Evolutionary conservation across 306 rosid genomes (phyloP).

Genomic region (Cucurbita pepo): DNA sequence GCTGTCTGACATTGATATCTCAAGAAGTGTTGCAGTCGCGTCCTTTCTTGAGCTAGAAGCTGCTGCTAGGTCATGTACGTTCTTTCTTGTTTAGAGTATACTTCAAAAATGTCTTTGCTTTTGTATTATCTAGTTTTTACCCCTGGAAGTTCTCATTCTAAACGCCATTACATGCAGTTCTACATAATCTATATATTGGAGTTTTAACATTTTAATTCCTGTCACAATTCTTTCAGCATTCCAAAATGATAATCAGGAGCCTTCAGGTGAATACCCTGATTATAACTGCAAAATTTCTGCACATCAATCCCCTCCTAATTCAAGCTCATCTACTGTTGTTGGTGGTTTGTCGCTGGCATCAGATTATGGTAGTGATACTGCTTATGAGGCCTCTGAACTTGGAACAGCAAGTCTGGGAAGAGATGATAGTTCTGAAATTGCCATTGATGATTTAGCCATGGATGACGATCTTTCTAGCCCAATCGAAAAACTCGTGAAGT

Average conservation of each 20-base stretch:
- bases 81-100: slow-evolving; percentile 19
- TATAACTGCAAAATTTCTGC: slow-evolving; percentile 36
- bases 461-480: slow-evolving; percentile 82
- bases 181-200: background rate
- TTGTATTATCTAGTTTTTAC: slow-evolving; percentile 2
- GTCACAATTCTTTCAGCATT: slow-evolving; percentile 41
- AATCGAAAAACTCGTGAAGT: slow-evolving; percentile 76
- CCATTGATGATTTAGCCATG: slow-evolving; percentile 59
- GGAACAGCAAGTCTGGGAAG: slow-evolving; percentile 65
- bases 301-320: slow-evolving; percentile 30
- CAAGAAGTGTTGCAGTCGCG: slow-evolving; percentile 87
- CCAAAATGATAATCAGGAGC: slow-evolving; percentile 55
- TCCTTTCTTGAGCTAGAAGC: slow-evolving; percentile 94
- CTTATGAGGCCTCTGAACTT: slow-evolving; percentile 46
- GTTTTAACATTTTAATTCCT: slow-evolving; percentile 9
- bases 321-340: slow-evolving; percentile 46
- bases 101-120: slow-evolving; percentile 4
- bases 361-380: slow-evolving; percentile 80
- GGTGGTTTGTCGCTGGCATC: slow-evolving; percentile 76
- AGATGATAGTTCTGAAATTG: slow-evolving; percentile 72
- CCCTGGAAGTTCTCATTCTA: background rate
- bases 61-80: slow-evolving; percentile 96
- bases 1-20: slow-evolving; percentile 73
- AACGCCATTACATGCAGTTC: background rate
- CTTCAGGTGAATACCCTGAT: slow-evolving; percentile 38